phyloP scores from a whole-genome alignment of 179 eudicot species.

The Nepenthes alata region DNA sequence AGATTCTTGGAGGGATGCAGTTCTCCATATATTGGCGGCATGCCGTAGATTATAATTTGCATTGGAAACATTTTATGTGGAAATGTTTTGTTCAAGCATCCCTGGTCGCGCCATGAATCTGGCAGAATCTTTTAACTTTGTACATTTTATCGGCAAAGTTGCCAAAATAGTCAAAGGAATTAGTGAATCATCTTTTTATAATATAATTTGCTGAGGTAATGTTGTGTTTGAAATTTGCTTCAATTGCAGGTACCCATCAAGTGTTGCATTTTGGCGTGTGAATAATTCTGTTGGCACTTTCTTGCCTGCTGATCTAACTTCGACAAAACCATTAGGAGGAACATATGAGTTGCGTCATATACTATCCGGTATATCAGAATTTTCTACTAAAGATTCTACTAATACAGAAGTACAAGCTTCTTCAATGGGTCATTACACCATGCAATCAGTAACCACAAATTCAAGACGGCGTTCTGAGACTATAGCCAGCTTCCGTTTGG shows the following conservation, averaged over 20 bases:
- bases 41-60: too few relatives aligned
- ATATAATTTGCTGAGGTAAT: neutral
- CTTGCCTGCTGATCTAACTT: constrained; percentile 64
- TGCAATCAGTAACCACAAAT: constrained; percentile 31
- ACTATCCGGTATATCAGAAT: constrained; percentile 40
- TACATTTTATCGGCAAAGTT: too few relatives aligned
- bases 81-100: too few relatives aligned
- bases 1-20: too few relatives aligned
- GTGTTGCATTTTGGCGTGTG: constrained; percentile 78
- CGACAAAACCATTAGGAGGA: constrained; percentile 38
- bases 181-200: neutral
- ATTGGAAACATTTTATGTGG: too few relatives aligned
- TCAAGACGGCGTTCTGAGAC: constrained; percentile 51
- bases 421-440: constrained; percentile 17
- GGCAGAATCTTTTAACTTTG: too few relatives aligned
- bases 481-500: constrained; percentile 63
- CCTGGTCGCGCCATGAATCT: too few relatives aligned
- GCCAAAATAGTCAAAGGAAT: too few relatives aligned
- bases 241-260: constrained; percentile 32
- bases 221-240: constrained; percentile 1
- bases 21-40: too few relatives aligned
- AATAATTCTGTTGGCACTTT: constrained; percentile 83
- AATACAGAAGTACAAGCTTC: constrained; percentile 16
- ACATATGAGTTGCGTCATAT: constrained; percentile 78
- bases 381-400: constrained; percentile 26